These are phyloP conservation scores for Mrakia blollopis DNA, from an alignment of 768 basidiomycete genomes.

Conservation along the genomic window DNA sequence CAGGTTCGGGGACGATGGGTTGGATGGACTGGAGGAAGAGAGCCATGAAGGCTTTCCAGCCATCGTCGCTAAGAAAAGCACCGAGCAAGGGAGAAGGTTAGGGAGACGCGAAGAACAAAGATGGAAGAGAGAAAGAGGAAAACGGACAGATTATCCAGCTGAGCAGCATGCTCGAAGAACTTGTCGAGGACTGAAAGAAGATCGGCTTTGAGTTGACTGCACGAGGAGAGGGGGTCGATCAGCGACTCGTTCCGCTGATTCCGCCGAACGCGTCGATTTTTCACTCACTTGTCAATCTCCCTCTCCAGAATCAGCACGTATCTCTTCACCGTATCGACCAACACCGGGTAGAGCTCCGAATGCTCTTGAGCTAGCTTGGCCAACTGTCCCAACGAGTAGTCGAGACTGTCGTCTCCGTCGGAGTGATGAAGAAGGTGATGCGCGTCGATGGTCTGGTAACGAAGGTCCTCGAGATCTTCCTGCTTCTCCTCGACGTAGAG, in stretches of 20 bases:
- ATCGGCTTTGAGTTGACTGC: slow-evolving; percentile 61
- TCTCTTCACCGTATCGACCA: slow-evolving; percentile 59
- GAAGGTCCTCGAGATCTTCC: slow-evolving; percentile 81
- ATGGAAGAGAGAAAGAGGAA: background rate
- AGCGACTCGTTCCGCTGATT: background rate
- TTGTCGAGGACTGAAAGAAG: slow-evolving; percentile 58
- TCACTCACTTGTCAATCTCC: slow-evolving; percentile 58
- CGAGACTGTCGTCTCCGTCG: slow-evolving; percentile 42
- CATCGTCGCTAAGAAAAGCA: slow-evolving; percentile 6
- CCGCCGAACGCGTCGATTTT: background rate
- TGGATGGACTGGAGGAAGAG: slow-evolving; percentile 23
- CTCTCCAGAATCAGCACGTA: slow-evolving; percentile 55
- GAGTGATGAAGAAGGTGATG: background rate
- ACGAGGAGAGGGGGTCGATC: background rate
- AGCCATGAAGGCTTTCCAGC: slow-evolving; percentile 23
- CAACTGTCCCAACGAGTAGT: slow-evolving; percentile 58
- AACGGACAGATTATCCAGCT: slow-evolving; percentile 62
- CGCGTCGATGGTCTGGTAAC: slow-evolving; percentile 36
- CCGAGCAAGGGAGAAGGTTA: background rate
- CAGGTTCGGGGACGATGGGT: slow-evolving; percentile 14
- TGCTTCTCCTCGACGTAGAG: slow-evolving; percentile 82
- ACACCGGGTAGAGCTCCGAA: slow-evolving; percentile 58
- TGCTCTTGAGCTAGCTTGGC: slow-evolving; percentile 59
- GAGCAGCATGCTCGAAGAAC: slow-evolving; percentile 60
- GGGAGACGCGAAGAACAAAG: background rate